Evolutionary conservation across 176 grass and related monocot species (phyloP).

Genomic region (Ampelocalamus luodianensis): DNA sequence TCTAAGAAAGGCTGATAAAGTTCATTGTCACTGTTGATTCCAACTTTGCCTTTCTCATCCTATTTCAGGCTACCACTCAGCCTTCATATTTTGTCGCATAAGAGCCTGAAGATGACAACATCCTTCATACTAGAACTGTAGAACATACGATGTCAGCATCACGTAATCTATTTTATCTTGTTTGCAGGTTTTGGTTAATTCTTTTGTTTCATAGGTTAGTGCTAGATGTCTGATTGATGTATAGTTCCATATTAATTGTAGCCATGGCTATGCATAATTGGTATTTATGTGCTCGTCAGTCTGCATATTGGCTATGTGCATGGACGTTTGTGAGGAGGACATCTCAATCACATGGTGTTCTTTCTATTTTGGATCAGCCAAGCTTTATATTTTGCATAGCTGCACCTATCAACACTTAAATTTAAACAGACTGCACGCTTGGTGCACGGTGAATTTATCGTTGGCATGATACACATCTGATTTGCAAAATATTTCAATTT

Average conservation of each 20-base stretch:
- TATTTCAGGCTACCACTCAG: slow-evolving; percentile 64
- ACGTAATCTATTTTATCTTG: slow-evolving; percentile 66
- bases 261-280: background rate
- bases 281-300: background rate
- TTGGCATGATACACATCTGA: no score
- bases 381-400: no score
- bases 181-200: slow-evolving; percentile 22
- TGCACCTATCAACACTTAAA: no score
- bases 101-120: slow-evolving; percentile 94
- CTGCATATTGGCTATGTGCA: background rate
- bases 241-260: background rate
- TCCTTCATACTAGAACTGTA: slow-evolving; percentile 88
- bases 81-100: slow-evolving; percentile 80
- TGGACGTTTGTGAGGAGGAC: background rate
- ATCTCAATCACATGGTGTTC: slow-evolving; percentile 9
- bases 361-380: background rate
- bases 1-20: slow-evolving; percentile 24
- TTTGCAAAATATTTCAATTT: no score
- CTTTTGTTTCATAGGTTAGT: background rate
- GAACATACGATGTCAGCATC: slow-evolving; percentile 97
- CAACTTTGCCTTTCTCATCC: slow-evolving; percentile 35
- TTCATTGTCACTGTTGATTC: slow-evolving; percentile 23
- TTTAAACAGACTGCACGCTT: no score
- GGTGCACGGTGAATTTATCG: no score
- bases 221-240: slow-evolving; percentile 21